phyloP scores from a whole-genome alignment of 805 yeast species.

The Ogataea allantospora region DNA sequence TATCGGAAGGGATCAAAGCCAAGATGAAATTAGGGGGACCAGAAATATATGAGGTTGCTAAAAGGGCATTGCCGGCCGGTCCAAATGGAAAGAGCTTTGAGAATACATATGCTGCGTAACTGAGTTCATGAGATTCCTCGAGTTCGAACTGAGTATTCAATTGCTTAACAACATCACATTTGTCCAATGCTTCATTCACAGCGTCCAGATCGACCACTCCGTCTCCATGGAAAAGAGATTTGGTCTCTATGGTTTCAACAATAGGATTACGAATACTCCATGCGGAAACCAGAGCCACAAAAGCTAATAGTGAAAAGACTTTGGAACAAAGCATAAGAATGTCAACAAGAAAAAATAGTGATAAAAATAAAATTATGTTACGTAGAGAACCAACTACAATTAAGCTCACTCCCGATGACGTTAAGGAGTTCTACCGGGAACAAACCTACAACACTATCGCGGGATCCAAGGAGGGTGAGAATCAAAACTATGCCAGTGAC shows the following conservation, averaged over 20 bases:
- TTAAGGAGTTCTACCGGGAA: slow-evolving; percentile 37
- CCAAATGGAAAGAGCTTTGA: slow-evolving; percentile 48
- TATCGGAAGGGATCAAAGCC: slow-evolving; percentile 54
- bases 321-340: slow-evolving; percentile 8
- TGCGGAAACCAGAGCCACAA: slow-evolving; percentile 1
- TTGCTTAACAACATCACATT: slow-evolving; percentile 41
- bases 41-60: slow-evolving; percentile 64
- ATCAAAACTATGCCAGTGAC: slow-evolving; percentile 15
- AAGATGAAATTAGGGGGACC: slow-evolving; percentile 62
- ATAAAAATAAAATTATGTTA: slow-evolving; percentile 43
- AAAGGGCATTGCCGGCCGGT: slow-evolving; percentile 58
- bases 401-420: slow-evolving; percentile 66
- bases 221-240: slow-evolving; percentile 32
- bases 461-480: slow-evolving; percentile 10
- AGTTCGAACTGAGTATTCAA: slow-evolving; percentile 29
- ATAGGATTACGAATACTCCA: slow-evolving; percentile 3
- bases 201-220: slow-evolving; percentile 44
- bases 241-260: background rate
- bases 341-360: slow-evolving; percentile 2
- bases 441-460: slow-evolving; percentile 24
- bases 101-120: slow-evolving; percentile 40
- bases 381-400: slow-evolving; percentile 72
- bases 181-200: slow-evolving; percentile 29
- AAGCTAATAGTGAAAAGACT: slow-evolving; percentile 1
- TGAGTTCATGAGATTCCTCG: slow-evolving; percentile 11